Conservation (phyloP, 1,139 yeast genomes). For the Ogataea hybrid region DNA sequence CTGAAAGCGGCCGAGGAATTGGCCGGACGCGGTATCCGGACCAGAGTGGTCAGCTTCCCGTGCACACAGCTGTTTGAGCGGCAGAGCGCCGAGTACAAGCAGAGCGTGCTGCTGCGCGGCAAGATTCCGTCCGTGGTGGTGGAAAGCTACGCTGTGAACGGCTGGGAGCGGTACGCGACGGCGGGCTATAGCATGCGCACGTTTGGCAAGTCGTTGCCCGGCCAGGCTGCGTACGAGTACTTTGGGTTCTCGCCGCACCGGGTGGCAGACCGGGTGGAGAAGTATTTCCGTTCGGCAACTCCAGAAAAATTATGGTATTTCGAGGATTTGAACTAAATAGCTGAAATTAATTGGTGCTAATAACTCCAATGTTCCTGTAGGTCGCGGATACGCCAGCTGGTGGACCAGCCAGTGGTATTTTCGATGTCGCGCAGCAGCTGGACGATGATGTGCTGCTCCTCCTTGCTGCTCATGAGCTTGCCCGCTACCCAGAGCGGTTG, state of each 20-base stretch:
- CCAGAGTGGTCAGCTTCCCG: conserved; percentile 87
- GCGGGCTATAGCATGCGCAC: conserved; percentile 94
- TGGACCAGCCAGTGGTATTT: conserved; percentile 40
- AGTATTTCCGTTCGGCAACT: conserved; percentile 18
- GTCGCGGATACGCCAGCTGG: conserved; percentile 37
- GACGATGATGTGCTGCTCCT: conserved; percentile 37
- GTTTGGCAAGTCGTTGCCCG: conserved; percentile 98
- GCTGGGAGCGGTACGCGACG: conserved; percentile 96
- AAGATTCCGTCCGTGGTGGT: conserved; percentile 82
- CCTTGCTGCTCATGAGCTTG: conserved; percentile 37
- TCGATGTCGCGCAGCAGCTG: conserved; percentile 35
- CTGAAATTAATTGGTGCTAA: neutral
- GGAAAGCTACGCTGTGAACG: conserved; percentile 88
- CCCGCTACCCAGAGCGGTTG: conserved; percentile 44
- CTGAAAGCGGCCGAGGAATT: conserved; percentile 78
- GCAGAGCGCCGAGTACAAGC: conserved; percentile 76
- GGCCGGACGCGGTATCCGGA: conserved; percentile 58
- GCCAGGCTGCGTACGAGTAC: conserved; percentile 72
- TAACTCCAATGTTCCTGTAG: conserved; percentile 34
- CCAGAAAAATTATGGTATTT: conserved; percentile 8
- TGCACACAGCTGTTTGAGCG: conserved; percentile 87
- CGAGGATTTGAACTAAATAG: conserved; percentile 11
- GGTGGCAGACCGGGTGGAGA: conserved; percentile 75
- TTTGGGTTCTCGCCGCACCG: conserved; percentile 94
- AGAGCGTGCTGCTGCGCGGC: conserved; percentile 78